Conservation (phyloP, 371 early-diverging fungal species). For the Mortierella sp. region DNA sequence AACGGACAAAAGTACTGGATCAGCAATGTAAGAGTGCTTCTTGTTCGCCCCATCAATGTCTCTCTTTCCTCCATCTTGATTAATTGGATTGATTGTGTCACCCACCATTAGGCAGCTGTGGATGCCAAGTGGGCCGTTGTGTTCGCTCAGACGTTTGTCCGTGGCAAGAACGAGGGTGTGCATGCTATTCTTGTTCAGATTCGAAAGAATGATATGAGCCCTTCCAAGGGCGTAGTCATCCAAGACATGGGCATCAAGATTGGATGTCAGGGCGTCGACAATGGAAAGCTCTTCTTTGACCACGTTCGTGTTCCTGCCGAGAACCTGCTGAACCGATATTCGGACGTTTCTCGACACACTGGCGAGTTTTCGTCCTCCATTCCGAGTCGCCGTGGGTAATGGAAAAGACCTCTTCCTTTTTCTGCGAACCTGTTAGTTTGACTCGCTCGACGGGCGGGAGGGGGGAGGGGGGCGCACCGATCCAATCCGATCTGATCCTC, state of each 20-base stretch:
- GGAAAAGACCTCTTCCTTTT: neutral
- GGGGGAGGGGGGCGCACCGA: too few species aligned
- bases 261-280: conserved; percentile 71
- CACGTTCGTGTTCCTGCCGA: conserved; percentile 67
- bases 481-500: too few species aligned
- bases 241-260: conserved; percentile 74
- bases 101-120: conserved; percentile 52
- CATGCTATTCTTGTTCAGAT: conserved; percentile 71
- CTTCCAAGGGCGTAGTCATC: conserved; percentile 63
- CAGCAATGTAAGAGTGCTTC: conserved; percentile 53
- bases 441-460: too few species aligned
- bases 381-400: conserved; percentile 59
- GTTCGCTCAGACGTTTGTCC: conserved; percentile 71
- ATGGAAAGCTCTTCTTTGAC: conserved; percentile 58
- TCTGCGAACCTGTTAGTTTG: neutral
- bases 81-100: too few species aligned
- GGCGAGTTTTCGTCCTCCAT: conserved; percentile 64
- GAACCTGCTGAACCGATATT: conserved; percentile 72
- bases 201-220: conserved; percentile 60
- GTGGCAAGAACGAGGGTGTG: conserved; percentile 70
- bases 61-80: neutral
- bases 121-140: conserved; percentile 74
- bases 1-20: conserved; percentile 79
- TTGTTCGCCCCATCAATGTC: neutral
- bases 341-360: conserved; percentile 62